Percentiles rank a stretch among this genome's conserved stretches.
Evolutionary conservation across 495 filamentous ascomycete species (phyloP).

Genomic region (Trypethelium eluteriae): DNA sequence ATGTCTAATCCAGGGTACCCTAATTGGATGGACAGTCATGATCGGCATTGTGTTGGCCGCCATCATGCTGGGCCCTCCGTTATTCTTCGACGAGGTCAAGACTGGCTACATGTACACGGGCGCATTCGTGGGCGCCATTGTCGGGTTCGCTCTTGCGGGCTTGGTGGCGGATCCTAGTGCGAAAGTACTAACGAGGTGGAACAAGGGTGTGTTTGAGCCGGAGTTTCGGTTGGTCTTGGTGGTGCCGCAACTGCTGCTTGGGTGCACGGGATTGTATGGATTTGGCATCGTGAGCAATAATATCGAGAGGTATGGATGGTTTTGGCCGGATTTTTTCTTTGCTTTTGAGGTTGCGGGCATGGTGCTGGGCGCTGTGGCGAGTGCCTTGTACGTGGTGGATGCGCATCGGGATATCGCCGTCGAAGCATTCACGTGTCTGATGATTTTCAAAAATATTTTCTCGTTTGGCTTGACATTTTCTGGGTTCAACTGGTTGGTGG

Average conservation of each 20-base stretch:
- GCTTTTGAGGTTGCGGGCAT: slow-evolving; percentile 62
- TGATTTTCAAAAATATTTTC: slow-evolving; percentile 93
- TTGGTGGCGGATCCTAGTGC: slow-evolving; percentile 65
- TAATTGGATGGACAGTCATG: slow-evolving; percentile 93
- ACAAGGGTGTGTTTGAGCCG: slow-evolving; percentile 79
- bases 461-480: slow-evolving; percentile 75
- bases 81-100: slow-evolving; percentile 73
- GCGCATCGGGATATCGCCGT: slow-evolving; percentile 86
- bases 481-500: slow-evolving; percentile 72
- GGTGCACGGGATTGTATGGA: slow-evolving; percentile 72
- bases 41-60: slow-evolving; percentile 81
- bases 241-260: slow-evolving; percentile 68
- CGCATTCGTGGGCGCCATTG: slow-evolving; percentile 72
- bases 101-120: slow-evolving; percentile 85
- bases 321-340: slow-evolving; percentile 71
- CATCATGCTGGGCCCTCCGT: slow-evolving; percentile 70
- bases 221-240: slow-evolving; percentile 82
- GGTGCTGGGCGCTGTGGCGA: slow-evolving; percentile 81
- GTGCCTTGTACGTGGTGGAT: slow-evolving; percentile 87
- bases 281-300: slow-evolving; percentile 66
- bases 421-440: slow-evolving; percentile 81
- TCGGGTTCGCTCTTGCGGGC: slow-evolving; percentile 72
- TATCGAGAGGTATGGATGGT: slow-evolving; percentile 55
- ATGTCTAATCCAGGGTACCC: slow-evolving; percentile 77
- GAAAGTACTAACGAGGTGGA: slow-evolving; percentile 59